Base-by-base conservation (phyloP, 805 yeast genomes). In the Jamesozyma lodderae region DNA sequence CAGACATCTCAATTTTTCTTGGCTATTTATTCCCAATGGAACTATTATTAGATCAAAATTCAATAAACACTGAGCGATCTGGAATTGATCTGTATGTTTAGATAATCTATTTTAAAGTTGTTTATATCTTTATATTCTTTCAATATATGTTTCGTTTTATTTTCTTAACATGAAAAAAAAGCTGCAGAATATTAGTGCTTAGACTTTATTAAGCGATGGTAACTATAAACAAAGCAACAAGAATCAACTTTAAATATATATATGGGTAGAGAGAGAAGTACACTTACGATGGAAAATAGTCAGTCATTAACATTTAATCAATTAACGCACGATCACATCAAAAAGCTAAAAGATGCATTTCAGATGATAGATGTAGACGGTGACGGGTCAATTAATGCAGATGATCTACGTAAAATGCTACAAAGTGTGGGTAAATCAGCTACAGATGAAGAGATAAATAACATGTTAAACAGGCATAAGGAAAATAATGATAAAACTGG, bases 301-400 rank as follows among this genome's bases (percentile, higher is more conserved):
- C 42, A 49, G 31, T 55, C 67, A 0, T 53, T 64, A 15, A 59
- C 55, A 35, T 58, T 64, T 43, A 58, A 61, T 33, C 66, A 64
- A 42, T 69, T 85, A 15, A 68, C 79, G 4, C 70, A 74, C 38
- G 76, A 69, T 24, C 85, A 83, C 51, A 75, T 84, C 19, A 65
- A 74, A 13, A 79, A 73, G 45, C 66, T 82, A 40, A 70, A 83
- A 40, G 81, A 83, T 47, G 77, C 92, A 1, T 88, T 87, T 57
- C 76, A 83, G 21, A 58, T 84, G 48, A 74, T 88, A 6, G 96
- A 88, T 53, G 81, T 81, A 26, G 90, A 88, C 43, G 77, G 80
- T 19, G 94, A 87, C 51, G 85, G 86, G 1, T 53, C 59, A 4
- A 75, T 83, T 31, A 63, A 80, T 1, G 52, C 59, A 22, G 56